Conservation (phyloP, 2,329 filamentous ascomycete genomes). For the Aspergillus texensis region DNA sequence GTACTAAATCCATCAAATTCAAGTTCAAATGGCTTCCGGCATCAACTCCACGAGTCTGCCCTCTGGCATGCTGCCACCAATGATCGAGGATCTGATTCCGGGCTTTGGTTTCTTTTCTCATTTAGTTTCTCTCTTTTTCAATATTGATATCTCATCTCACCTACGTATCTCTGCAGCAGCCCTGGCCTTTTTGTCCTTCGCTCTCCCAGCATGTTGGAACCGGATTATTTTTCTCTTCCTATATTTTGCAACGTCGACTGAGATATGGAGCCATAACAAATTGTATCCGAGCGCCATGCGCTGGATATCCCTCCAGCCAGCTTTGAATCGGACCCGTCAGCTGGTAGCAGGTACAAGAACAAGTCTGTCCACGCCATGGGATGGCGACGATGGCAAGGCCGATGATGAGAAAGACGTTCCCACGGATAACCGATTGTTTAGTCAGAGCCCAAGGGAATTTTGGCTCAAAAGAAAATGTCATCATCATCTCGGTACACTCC, state of each 20-base stretch:
- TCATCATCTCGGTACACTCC: not conserved
- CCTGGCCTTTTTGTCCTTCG: conserved; percentile 39
- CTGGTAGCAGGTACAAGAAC: conserved; percentile 56
- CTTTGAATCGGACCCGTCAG: conserved; percentile 53
- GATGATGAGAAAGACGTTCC: not conserved
- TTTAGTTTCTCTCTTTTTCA: no score
- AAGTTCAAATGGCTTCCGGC: no score
- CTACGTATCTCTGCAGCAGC: conserved; percentile 45
- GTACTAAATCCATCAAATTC: no score
- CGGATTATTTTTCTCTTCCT: conserved; percentile 33
- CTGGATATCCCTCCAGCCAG: conserved; percentile 59
- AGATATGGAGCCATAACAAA: conserved; percentile 56
- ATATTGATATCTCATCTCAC: conserved; percentile 46
- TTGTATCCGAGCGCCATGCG: conserved; percentile 62
- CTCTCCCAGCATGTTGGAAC: conserved; percentile 12
- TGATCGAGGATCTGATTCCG: conserved; percentile 3
- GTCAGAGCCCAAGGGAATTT: not conserved
- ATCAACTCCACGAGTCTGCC: no score
- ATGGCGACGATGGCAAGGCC: conserved; percentile 3
- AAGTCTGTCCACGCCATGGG: conserved; percentile 5
- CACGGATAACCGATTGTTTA: not conserved
- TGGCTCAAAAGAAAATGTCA: not conserved
- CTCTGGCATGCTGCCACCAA: not conserved
- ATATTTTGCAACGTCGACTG: conserved; percentile 48
- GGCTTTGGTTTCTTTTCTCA: no score